Evolutionary conservation across 2,329 filamentous ascomycete genomes (phyloP).

Genomic region (Diaporthe aspalathi): DNA sequence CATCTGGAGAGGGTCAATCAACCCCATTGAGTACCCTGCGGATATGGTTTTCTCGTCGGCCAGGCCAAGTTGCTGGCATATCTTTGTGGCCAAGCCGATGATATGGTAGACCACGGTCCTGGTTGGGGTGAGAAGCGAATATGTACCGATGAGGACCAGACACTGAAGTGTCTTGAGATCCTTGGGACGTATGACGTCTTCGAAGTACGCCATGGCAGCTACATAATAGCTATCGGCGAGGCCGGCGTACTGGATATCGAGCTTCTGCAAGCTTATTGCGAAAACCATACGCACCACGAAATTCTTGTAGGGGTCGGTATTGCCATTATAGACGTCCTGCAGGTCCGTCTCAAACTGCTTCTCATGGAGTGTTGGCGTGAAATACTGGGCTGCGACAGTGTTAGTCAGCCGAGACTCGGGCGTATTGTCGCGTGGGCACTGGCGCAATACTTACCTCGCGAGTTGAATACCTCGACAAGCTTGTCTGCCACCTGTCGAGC

Average conservation of each 20-base stretch:
- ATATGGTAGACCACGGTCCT: constrained; percentile 94
- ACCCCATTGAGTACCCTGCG: constrained; percentile 67
- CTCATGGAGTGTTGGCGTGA: constrained; percentile 90
- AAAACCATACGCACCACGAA: constrained; percentile 92
- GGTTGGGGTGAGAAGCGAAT: constrained; percentile 92
- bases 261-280: constrained; percentile 93
- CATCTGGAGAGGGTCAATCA: constrained; percentile 77
- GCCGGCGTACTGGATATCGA: constrained; percentile 90
- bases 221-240: constrained; percentile 96
- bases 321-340: constrained; percentile 82
- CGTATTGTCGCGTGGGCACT: not conserved
- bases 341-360: constrained; percentile 80
- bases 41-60: constrained; percentile 90
- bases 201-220: constrained; percentile 85
- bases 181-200: constrained; percentile 86
- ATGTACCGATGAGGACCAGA: constrained; percentile 86
- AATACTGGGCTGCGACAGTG: constrained; percentile 76
- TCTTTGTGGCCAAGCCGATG: constrained; percentile 85
- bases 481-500: constrained; percentile 79
- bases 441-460: constrained; percentile 72
- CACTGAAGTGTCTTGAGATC: constrained; percentile 92
- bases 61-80: constrained; percentile 89
- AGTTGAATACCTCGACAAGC: constrained; percentile 85
- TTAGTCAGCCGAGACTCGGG: constrained; percentile 42
- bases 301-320: constrained; percentile 82